These are phyloP conservation scores for Trypanosomatidae sp. DNA, from an alignment of 208 protist genomes.

Conservation along the genomic window DNA sequence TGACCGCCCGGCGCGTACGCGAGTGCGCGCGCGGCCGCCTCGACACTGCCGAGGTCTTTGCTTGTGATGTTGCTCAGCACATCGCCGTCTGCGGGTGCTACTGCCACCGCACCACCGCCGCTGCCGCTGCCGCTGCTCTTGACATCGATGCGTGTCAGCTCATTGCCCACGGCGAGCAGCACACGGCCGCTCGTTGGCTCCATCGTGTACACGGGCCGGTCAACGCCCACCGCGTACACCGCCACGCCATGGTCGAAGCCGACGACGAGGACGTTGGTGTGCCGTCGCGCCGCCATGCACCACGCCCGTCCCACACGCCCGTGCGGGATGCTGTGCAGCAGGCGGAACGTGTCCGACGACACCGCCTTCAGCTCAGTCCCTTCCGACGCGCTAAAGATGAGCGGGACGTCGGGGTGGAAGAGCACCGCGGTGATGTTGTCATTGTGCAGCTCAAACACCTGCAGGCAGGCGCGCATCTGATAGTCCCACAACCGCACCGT, in stretches of 20 bases:
- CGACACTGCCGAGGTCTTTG: slow-evolving; percentile 95
- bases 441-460: slow-evolving; percentile 93
- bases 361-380: slow-evolving; percentile 91
- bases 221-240: slow-evolving; percentile 88
- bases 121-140: slow-evolving; percentile 35
- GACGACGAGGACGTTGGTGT: slow-evolving; percentile 81
- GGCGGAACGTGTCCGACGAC: slow-evolving; percentile 91
- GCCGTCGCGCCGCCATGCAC: slow-evolving; percentile 71
- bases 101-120: too few relatives aligned
- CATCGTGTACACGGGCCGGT: slow-evolving; percentile 94
- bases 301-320: slow-evolving; percentile 91
- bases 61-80: slow-evolving; percentile 37
- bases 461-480: slow-evolving; percentile 94
- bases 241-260: slow-evolving; percentile 88
- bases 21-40: slow-evolving; percentile 87
- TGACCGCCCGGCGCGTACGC: slow-evolving; percentile 92
- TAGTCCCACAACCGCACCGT: slow-evolving; percentile 98
- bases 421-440: slow-evolving; percentile 93
- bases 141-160: slow-evolving; percentile 86
- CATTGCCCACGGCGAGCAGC: slow-evolving; percentile 90
- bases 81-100: slow-evolving; percentile 57
- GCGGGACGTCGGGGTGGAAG: slow-evolving; percentile 96
- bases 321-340: slow-evolving; percentile 93
- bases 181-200: slow-evolving; percentile 95
- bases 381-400: slow-evolving; percentile 95